phyloP scores from a whole-genome alignment of 352 stramenopile genomes.

The Phytophthora pistaciae region DNA sequence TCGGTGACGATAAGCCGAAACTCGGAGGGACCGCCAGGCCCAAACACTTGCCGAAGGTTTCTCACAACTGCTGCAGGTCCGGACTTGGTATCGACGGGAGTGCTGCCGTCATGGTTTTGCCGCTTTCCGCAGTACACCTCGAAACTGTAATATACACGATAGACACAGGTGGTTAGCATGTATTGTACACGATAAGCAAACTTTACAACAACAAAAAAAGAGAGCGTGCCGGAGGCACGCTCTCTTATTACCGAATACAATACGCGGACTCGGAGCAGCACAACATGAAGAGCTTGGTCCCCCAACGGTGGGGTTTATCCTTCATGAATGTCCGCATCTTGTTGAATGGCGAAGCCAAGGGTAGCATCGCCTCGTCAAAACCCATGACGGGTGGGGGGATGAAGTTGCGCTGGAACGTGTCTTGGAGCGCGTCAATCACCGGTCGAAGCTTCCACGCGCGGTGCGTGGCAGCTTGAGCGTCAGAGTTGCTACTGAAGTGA shows the following conservation, averaged over 20 bases:
- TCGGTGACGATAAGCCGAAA: too few species aligned
- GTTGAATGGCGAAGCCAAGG: neutral
- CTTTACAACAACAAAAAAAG: conserved; percentile 8
- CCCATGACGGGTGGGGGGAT: neutral
- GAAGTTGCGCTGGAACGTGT: too few species aligned
- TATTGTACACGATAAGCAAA: conserved; percentile 14
- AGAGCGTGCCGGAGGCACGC: conserved; percentile 4
- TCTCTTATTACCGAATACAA: conserved; percentile 3
- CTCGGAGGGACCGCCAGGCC: neutral
- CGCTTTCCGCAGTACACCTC: neutral
- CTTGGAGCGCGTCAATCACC: neutral
- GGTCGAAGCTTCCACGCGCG: neutral
- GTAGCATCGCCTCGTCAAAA: conserved; percentile 6
- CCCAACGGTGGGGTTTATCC: conserved; percentile 1
- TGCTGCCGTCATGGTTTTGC: neutral
- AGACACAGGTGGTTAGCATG: neutral
- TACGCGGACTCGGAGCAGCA: conserved; percentile 1
- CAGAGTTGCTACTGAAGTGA: neutral
- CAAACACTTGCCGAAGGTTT: neutral
- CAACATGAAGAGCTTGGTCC: conserved; percentile 9
- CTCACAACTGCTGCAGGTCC: conserved; percentile 7
- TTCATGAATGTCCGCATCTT: conserved; percentile 4
- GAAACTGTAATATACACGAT: neutral
- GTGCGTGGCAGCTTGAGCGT: neutral
- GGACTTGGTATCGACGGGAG: conserved; percentile 2